Evolutionary conservation across 2,329 filamentous ascomycete genomes (phyloP).

Genomic region (Xylaria sp.): DNA sequence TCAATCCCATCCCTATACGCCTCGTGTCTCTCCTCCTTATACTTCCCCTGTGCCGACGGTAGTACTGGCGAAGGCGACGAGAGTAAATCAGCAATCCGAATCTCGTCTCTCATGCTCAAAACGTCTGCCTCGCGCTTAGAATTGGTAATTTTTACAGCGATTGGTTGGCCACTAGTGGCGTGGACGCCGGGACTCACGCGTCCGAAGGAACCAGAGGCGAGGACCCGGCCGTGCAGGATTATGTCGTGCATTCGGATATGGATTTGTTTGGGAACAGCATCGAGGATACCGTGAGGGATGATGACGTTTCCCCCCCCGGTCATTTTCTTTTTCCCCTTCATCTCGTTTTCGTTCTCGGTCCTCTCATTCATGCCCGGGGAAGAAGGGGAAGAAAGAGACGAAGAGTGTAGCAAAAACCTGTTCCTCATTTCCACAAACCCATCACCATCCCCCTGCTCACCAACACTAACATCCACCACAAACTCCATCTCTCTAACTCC

Average conservation of each 20-base stretch:
- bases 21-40: too few species aligned
- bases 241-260: not conserved
- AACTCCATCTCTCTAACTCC: not conserved
- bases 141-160: not conserved
- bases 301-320: not conserved
- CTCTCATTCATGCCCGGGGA: too few species aligned
- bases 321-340: too few species aligned
- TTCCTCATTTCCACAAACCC: not conserved
- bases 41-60: too few species aligned
- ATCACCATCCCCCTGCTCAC: not conserved
- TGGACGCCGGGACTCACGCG: not conserved
- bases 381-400: too few species aligned
- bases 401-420: not conserved
- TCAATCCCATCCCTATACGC: too few species aligned
- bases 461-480: not conserved
- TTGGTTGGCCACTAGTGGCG: not conserved
- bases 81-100: not conserved
- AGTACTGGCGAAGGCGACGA: not conserved
- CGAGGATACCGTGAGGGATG: not conserved
- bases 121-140: not conserved
- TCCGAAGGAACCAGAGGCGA: not conserved
- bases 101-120: not conserved
- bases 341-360: too few species aligned
- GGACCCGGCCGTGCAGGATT: not conserved
- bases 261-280: not conserved